Evolutionary conservation across 371 early-diverging fungal genomes (phyloP), one percentile per base, ranked within the genome.

Genomic region (Rhizopus arrhizus): DNA sequence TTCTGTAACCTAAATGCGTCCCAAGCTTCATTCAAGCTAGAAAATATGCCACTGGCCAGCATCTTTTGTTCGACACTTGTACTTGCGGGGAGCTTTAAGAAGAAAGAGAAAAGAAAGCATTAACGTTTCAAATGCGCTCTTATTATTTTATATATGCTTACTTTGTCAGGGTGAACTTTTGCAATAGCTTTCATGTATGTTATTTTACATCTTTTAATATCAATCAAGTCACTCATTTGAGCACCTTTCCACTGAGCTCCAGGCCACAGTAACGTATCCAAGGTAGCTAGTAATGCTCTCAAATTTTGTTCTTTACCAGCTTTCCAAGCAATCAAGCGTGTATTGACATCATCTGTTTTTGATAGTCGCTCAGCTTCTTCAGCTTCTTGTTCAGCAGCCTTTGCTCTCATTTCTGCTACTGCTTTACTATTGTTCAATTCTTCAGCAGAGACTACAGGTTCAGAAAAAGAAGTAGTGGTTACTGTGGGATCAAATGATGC

Each of bases 111-210:
- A 11, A 15, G 6, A 51, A n/a, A 43, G 4, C n/a, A 43, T 49
- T 36, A 3, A 15, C 43, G 35, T 48, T 29, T 35, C 31, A 8
- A 49, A 3, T 46, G 7, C 2, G 29, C 32, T 28, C 50, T 31
- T 9, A 5, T 9, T 49, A 12, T 49, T 7, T 22, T 13, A 3
- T 45, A 16, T 40, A 2, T 45, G 1, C 48, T 66, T 79, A 92
- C 91, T 86, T 96, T 98, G 64, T 98, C 98, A 2, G 98, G 97
- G 72, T 98, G 98, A 29, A 97, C 84, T 61, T 90, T 92, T n/a
- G 87, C 85, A 62, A 98, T 94, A 9, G 96, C 95, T 55, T 87
- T 87, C 89, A 96, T 91, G 71, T 98, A 98, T 52, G 73, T 78
- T 16, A 92, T 79, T 76, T 98, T 98, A 57, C 96, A 95, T 70